These are phyloP conservation scores for Bruguiera sexangula DNA, from an alignment of 345 rosid genomes.

Conservation along the genomic window DNA sequence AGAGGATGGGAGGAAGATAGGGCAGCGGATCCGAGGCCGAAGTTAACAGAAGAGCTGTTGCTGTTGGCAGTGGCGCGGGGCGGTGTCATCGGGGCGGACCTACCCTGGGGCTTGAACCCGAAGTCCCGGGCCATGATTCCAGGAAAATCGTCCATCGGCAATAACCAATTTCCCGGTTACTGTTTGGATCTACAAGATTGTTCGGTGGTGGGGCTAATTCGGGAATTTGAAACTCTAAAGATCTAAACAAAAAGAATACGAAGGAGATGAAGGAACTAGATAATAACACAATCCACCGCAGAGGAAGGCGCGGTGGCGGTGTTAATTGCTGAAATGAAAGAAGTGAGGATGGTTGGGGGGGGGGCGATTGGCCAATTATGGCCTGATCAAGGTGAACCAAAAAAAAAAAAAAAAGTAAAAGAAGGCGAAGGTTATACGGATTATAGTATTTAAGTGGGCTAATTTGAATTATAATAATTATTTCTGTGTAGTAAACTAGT, in stretches of 20 bases:
- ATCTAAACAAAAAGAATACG: neutral
- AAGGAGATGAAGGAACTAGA: neutral
- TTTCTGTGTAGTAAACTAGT: too few relatives aligned
- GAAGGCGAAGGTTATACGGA: too few relatives aligned
- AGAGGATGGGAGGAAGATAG: constrained; percentile 23
- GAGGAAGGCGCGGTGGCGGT: neutral
- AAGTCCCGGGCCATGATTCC: constrained; percentile 53
- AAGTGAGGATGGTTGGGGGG: too few relatives aligned
- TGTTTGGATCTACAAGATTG: constrained; percentile 4
- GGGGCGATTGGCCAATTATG: too few relatives aligned
- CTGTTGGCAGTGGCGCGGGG: constrained; percentile 18
- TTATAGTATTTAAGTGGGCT: too few relatives aligned
- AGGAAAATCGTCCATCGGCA: constrained; percentile 68
- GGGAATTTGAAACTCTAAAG: neutral
- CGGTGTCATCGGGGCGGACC: constrained; percentile 68
- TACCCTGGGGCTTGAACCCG: constrained; percentile 68
- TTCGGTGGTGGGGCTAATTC: neutral
- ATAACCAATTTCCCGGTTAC: neutral
- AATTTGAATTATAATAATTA: too few relatives aligned
- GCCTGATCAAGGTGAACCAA: too few relatives aligned
- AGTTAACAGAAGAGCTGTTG: constrained; percentile 4
- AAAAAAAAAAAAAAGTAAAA: too few relatives aligned
- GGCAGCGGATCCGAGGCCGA: constrained; percentile 35
- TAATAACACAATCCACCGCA: neutral
- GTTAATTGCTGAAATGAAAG: too few relatives aligned